A percentile compares a stretch with the other conserved stretches of the same genome.
Conservation (phyloP, 2,329 filamentous ascomycete genomes). For the Cadophora luteo-olivacea region DNA sequence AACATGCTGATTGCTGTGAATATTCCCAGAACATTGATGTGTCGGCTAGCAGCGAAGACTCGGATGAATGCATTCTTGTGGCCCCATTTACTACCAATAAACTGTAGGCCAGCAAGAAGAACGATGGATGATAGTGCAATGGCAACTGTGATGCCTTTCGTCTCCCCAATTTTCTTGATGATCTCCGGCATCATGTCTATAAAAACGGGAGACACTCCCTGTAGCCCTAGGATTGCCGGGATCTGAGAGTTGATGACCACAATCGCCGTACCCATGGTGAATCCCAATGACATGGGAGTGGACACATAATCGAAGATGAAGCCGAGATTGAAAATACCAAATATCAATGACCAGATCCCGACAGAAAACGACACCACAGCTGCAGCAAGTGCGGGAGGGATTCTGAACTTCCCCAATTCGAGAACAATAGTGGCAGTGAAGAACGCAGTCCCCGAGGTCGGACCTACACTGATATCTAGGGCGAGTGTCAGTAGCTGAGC, state of each 20-base stretch:
- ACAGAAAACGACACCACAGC: conserved; percentile 69
- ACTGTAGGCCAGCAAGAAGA: conserved; percentile 61
- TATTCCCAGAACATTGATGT: conserved; percentile 64
- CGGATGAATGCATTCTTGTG: conserved; percentile 62
- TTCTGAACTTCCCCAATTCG: conserved; percentile 55
- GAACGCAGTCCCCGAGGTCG: conserved; percentile 69
- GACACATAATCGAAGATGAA: conserved; percentile 72
- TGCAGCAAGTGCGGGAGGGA: conserved; percentile 61
- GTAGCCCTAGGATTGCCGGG: conserved; percentile 43
- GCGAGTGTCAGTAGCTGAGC: conserved; percentile 49
- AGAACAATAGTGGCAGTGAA: conserved; percentile 65
- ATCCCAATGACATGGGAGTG: conserved; percentile 67
- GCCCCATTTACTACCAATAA: conserved; percentile 65
- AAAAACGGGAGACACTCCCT: conserved; percentile 57
- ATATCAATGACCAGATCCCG: conserved; percentile 63
- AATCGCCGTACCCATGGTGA: conserved; percentile 69
- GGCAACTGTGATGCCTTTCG: conserved; percentile 58
- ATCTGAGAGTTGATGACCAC: conserved; percentile 71
- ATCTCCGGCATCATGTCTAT: conserved; percentile 65
- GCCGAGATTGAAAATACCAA: conserved; percentile 67
- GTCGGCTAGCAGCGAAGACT: conserved; percentile 64
- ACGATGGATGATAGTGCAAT: conserved; percentile 59
- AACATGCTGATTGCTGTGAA: conserved; percentile 69
- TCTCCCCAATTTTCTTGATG: conserved; percentile 62
- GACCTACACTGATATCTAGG: conserved; percentile 56